Evolutionary conservation across 257 asterid species (phyloP).

Genomic region (Coffea canephora): DNA sequence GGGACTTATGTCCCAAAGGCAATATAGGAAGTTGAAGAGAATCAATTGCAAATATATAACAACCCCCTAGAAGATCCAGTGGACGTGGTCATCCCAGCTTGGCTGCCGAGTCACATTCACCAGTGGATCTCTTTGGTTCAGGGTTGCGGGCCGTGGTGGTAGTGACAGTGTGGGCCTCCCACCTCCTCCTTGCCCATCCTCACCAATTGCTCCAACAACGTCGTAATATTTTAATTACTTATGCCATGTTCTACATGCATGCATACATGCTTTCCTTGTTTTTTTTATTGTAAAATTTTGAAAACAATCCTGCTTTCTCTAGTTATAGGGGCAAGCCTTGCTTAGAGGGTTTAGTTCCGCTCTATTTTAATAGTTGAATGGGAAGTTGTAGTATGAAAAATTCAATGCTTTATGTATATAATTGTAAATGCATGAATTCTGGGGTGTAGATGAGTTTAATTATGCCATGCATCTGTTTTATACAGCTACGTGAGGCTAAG

Average conservation of each 20-base stretch:
- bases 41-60: constrained; percentile 3
- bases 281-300: no score
- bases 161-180: constrained; percentile 15
- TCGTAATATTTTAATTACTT: neutral
- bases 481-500: no score
- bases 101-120: constrained; percentile 14
- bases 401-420: no score
- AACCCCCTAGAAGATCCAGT: neutral
- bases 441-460: no score
- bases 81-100: neutral
- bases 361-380: no score
- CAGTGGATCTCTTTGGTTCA: constrained; percentile 13
- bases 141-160: constrained; percentile 12
- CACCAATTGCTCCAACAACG: neutral
- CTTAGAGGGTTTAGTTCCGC: no score
- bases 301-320: no score
- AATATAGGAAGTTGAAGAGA: constrained; percentile 16
- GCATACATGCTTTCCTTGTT: neutral
- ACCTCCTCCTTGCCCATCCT: constrained; percentile 13
- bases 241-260: neutral
- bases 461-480: no score
- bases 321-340: no score
- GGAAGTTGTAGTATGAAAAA: no score
- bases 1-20: constrained; percentile 18
- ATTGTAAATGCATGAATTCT: no score